Evolutionary conservation across 2,329 filamentous ascomycete species (phyloP), one percentile per base, ranked within the genome.

Genomic region (Colletotrichum tropicicola): DNA sequence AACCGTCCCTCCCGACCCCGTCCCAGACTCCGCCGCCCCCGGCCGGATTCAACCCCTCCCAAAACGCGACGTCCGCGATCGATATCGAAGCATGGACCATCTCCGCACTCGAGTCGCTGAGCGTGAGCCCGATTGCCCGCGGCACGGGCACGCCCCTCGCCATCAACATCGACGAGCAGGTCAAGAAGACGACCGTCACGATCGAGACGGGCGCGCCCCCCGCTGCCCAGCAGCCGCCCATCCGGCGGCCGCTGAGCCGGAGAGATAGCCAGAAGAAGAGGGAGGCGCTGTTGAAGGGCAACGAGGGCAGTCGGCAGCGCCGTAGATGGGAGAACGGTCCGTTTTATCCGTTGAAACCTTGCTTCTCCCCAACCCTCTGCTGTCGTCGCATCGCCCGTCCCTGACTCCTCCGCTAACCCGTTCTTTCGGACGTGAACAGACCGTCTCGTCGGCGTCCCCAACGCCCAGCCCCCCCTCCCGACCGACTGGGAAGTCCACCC

Each of bases 251-350:
- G 57, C 81, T 74, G 0, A 83, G 83, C 17, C 77, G 79, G 30
- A 77, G 83, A 75, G 91, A 89, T 67, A 87, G 84, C 70, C 77
- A 83, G 76, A 79, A 80, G 59, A 80, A 87, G 54, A 89, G 94
- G 17, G 93, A 97, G 69, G 87, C 89, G 3, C 74, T 97, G 55
- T 83, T 96, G 30, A 97, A 94, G 80, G 95, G 95, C 60, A 97
- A 97, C 70, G 94, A 98, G 77, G 95, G 95, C 32, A 95, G 89
- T 71, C 87, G 95, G 35, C 90, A 95, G 72, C 86, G 95, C 52
- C 90, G 95, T 71, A 87, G 95, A 59, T 98, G 94, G 94, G 96
- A 99, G 82, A 99, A 98, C 78, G 92, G 93, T 97, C 9, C 21
- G 10, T 23, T 13, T n/a, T 21, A 8, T 28, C 39, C 39, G 10